Conservation (phyloP, 2,329 filamentous ascomycete species). For the Beauveria sp. region DNA sequence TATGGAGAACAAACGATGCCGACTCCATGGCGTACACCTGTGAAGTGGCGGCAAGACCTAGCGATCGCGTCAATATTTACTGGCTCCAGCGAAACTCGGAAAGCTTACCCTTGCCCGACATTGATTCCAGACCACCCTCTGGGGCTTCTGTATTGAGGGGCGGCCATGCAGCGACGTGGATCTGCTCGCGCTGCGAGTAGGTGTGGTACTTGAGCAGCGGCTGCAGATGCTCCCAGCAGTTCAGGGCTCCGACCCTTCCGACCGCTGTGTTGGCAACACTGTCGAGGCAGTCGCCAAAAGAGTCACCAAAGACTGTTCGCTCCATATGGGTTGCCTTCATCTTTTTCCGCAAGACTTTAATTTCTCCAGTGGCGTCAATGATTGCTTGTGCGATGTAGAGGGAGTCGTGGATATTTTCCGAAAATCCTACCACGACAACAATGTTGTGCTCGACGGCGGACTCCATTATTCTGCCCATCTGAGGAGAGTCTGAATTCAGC, state of each 20-base stretch:
- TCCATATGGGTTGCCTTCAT: conserved; percentile 50
- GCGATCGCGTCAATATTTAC: background rate
- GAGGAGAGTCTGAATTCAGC: conserved; percentile 39
- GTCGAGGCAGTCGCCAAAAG: conserved; percentile 41
- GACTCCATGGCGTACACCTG: background rate
- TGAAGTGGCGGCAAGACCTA: background rate
- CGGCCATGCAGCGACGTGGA: conserved; percentile 49
- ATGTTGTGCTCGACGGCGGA: conserved; percentile 44
- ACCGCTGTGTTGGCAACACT: conserved; percentile 42
- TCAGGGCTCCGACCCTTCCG: conserved; percentile 43
- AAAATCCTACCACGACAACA: conserved; percentile 46
- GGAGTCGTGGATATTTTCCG: conserved; percentile 42
- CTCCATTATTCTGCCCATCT: conserved; percentile 43
- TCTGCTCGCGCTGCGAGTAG: conserved; percentile 38
- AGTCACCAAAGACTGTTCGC: conserved; percentile 47
- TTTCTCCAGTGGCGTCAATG: conserved; percentile 39
- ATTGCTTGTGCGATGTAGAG: conserved; percentile 47
- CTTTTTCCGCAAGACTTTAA: conserved; percentile 49
- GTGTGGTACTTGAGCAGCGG: conserved; percentile 45
- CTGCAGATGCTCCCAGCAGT: conserved; percentile 46
- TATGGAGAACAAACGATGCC: background rate
- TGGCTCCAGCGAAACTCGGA: background rate
- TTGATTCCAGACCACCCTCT: background rate
- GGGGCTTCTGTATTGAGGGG: conserved; percentile 8
- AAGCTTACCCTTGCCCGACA: background rate